Evolutionary conservation across 1,284 basidiomycete species (phyloP), one percentile per base, ranked within the genome.

Genomic region (Inonotus obliquus): DNA sequence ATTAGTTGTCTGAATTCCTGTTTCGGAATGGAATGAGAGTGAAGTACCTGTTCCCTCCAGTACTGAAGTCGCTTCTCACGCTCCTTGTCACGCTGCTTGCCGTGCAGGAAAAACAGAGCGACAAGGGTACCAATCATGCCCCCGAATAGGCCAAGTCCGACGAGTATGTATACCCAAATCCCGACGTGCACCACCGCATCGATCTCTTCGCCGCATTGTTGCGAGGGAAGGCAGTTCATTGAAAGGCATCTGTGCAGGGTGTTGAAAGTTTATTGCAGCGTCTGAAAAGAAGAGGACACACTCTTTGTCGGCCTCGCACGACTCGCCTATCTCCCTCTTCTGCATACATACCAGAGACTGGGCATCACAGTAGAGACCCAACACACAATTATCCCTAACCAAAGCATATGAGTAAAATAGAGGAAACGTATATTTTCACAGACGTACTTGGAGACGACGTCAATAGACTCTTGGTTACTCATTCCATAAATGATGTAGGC

Each of bases 281-380:
- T 66, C 44, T 64, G 37, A 53, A 19, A 38, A 44, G 23, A 13
- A 1, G 21, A 25, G 57, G 35, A 75, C 83, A 35, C 67, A 92
- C 87, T 93, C 90, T 74, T 94, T 94, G 75, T 94, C 90, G 14
- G 86, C 91, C 1, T 76, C 75, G 70, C 92, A 95, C 1, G 78
- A 59, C 17, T 72, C 81, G 4, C 83, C 85, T 1, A 87, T 54
- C 17, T 68, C 69, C 70, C 87, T 89, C 60, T 78, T 77, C 58
- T 78, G 73, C 67, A 86, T 76, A 74, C 92, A 94, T n/a, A 80
- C 71, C 49, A 78, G 73, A 11, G 79, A 65, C 17, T 77, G 70
- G 11, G 86, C 79, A 70, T 94, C 91, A 69, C 92, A 94, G 71
- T 93, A 94, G 0, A 84, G 70, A 4, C 86, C 88, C 7, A 79